Evolutionary conservation across 495 filamentous ascomycete species (phyloP), one percentile per base, ranked within the genome.

Genomic region (Bacidia gigantensis): DNA sequence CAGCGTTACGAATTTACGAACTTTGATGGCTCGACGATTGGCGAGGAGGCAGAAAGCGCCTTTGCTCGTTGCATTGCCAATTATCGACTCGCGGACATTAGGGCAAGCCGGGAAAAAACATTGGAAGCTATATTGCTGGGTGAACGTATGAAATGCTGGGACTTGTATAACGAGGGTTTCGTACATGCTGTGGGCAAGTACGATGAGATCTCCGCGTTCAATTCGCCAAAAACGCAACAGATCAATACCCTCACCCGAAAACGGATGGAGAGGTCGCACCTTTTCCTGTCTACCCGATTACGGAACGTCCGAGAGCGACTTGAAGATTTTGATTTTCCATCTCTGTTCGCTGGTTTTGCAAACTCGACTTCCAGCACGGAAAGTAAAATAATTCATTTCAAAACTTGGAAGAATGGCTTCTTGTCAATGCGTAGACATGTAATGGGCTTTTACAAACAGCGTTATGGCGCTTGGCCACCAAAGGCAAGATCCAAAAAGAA

Each of bases 401-500:
- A 87, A 56, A 72, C 73, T 39, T 97, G 93, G 92, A 85, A 77
- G 61, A 65, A 68, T 1, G 71, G 79, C 1, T 96, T 90, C 63
- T 66, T 74, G 43, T 73, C 79, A 23, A 84, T 88, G 73, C 77
- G 87, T 32, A 82, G 79, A 51, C 83, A 84, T 55, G 74, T 84
- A 14, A 70, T 95, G 46, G 69, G 72, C 46, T 85, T 87, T 67
- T 93, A 92, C 65, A 88, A 88, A 60, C 67, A 79, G 45, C 76
- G 79, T 47, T 93, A 94, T 62, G 93, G 93, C 38, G 81, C 83
- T 48, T 98, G 92, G 92, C 89, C 93, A 18, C 92, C 93, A 32
- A 92, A 89, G 63, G 88, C 87, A 0, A 78, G 73, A 47, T 88
- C 80, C 38, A 96, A 95, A 72, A 95, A 95, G 72, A 95, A 95